These are phyloP conservation scores for Candida broadrunensis DNA, from an alignment of 805 yeast genomes.

Conservation along the genomic window DNA sequence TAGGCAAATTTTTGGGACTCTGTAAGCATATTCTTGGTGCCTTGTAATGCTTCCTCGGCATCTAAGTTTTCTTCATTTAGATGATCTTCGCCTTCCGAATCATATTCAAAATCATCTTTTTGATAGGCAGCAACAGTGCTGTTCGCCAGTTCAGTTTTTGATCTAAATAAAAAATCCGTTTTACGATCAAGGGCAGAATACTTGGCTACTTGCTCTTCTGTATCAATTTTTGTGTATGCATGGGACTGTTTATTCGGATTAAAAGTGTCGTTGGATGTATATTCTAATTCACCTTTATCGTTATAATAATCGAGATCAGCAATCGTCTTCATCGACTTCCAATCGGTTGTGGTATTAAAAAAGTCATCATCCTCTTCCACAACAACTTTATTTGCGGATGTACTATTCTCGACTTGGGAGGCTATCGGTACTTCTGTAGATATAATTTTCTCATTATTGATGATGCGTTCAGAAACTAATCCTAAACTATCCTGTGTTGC, in stretches of 20 bases:
- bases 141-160: constrained; percentile 8
- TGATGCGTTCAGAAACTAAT: constrained; percentile 1
- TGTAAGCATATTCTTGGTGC: constrained; percentile 76
- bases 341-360: constrained; percentile 46
- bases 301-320: constrained; percentile 77
- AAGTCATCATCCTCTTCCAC: constrained; percentile 26
- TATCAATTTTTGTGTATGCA: constrained; percentile 87
- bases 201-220: constrained; percentile 79
- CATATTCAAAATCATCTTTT: constrained; percentile 14
- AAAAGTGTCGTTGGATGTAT: constrained; percentile 20
- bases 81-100: constrained; percentile 1
- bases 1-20: constrained; percentile 91
- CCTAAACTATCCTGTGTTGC: neutral
- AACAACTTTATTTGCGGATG: neutral
- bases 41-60: constrained; percentile 65
- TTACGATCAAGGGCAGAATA: constrained; percentile 50
- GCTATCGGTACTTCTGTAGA: neutral
- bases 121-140: constrained; percentile 25
- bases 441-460: constrained; percentile 2
- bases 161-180: constrained; percentile 50
- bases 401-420: neutral
- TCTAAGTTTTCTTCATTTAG: constrained; percentile 39
- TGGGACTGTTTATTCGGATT: constrained; percentile 34
- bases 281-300: constrained; percentile 66
- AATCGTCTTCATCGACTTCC: constrained; percentile 88